Evolutionary conservation across 768 basidiomycete species (phyloP).

Genomic region (Trametes elegans): DNA sequence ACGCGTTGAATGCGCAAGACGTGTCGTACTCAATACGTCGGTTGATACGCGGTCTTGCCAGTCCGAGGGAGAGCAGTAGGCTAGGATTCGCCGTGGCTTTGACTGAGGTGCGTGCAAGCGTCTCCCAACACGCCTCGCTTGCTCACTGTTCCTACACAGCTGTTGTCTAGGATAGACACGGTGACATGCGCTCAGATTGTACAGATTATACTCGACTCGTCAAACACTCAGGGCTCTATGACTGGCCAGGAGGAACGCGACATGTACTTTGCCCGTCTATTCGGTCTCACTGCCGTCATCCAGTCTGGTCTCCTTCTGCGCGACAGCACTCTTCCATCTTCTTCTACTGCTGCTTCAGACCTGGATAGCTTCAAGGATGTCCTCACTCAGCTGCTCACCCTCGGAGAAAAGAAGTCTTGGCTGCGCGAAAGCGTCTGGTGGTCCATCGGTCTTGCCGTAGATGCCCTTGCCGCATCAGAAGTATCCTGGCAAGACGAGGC

Average conservation of each 20-base stretch:
- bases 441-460: conserved; percentile 63
- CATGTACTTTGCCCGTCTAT: conserved; percentile 86
- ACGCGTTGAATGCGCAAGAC: conserved; percentile 80
- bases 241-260: conserved; percentile 93
- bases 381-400: conserved; percentile 55
- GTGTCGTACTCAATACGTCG: conserved; percentile 90
- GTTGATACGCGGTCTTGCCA: conserved; percentile 84
- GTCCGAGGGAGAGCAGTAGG: conserved; percentile 89
- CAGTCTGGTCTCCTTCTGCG: conserved; percentile 82
- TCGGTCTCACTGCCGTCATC: conserved; percentile 83
- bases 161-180: conserved; percentile 74
- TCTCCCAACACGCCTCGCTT: conserved; percentile 5
- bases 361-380: conserved; percentile 56
- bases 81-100: conserved; percentile 95
- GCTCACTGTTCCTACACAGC: conserved; percentile 40
- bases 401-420: conserved; percentile 89
- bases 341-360: conserved; percentile 53
- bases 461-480: conserved; percentile 53
- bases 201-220: conserved; percentile 67
- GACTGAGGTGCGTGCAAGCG: conserved; percentile 65
- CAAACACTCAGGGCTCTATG: conserved; percentile 73
- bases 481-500: conserved; percentile 74
- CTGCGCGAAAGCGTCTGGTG: conserved; percentile 91
- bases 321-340: conserved; percentile 51
- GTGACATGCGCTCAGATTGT: conserved; percentile 77